Percentiles rank a stretch among this genome's conserved stretches.
These are phyloP conservation scores for Viola odorata DNA, from an alignment of 345 rosid species.

Conservation along the genomic window DNA sequence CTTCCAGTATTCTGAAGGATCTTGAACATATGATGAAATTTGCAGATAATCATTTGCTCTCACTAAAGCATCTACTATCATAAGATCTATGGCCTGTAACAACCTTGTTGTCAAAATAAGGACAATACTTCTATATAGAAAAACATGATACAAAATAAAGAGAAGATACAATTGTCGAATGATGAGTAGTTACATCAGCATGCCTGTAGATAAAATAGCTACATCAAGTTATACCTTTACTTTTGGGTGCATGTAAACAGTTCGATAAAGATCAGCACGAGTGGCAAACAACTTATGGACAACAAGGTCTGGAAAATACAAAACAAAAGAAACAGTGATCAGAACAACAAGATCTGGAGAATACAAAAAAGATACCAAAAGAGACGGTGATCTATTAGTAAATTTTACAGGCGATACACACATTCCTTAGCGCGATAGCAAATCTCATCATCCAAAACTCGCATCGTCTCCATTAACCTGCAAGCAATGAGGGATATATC, in stretches of 20 bases:
- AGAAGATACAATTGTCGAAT: not conserved
- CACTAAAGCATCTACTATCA: constrained; percentile 85
- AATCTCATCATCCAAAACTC: constrained; percentile 81
- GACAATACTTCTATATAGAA: constrained; percentile 1
- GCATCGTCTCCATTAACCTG: constrained; percentile 91
- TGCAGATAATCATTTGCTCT: constrained; percentile 60
- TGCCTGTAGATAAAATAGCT: not conserved
- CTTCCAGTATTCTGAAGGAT: constrained; percentile 92
- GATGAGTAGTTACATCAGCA: constrained; percentile 3
- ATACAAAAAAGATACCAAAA: constrained; percentile 6
- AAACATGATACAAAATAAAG: not conserved
- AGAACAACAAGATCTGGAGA: constrained; percentile 63
- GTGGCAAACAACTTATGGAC: constrained; percentile 79
- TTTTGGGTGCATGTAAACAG: constrained; percentile 92
- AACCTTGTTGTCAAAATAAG: constrained; percentile 5
- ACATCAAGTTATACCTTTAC: constrained; percentile 55
- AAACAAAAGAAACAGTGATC: constrained; percentile 4
- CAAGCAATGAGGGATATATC: constrained; percentile 22
- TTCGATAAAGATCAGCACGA: constrained; percentile 89
- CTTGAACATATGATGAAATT: constrained; percentile 56
- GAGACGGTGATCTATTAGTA: constrained; percentile 5
- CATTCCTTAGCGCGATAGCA: constrained; percentile 94
- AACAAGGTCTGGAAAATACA: constrained; percentile 54
- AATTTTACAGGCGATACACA: constrained; percentile 38
- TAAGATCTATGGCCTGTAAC: constrained; percentile 82